Evolutionary conservation across 306 rosid genomes (phyloP), one percentile per base, ranked within the genome.

Genomic region (Betula pendula): DNA sequence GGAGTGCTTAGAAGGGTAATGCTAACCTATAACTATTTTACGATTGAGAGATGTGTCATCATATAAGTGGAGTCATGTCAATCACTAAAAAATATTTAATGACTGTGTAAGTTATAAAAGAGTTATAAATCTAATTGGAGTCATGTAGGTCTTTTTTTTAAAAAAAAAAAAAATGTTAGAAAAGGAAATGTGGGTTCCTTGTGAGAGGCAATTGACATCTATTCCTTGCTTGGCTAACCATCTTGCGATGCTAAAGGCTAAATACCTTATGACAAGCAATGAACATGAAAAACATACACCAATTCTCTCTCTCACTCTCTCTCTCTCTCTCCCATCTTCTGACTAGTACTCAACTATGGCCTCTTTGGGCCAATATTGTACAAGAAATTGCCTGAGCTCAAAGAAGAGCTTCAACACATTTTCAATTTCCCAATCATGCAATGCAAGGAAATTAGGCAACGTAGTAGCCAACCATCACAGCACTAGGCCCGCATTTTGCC

Each of bases 341-440:
- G 42, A 29, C 38, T 29, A n/a, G n/a, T n/a, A 2, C n/a, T 47
- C 49, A 7, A 62, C 63, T 45, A 88, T 85, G 91, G 76, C 86
- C 69, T 85, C 84, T 4, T 67, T 81, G 2, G 68, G 77, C 69
- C 81, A 80, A 81, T 43, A 58, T 25, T 69, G 10, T 19, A 2
- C 31, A 24, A 78, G 76, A 73, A 0, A 70, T 69, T 68, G 33
- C 80, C 74, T 9, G 1, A 70, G 43, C 59, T 52, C 80, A 50
- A 78, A 74, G 17, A 68, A 73, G 51, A 58, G 52, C 58, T 59
- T 69, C 79, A 71, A 42, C 67, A 42, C 67, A 76, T 66, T 78
- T 29, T 73, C 22, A 60, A 72, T 75, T 68, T 40, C 83, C 17
- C 73, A 38, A 79, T 38, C 77, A 40, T 45, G 56, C 79, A 77